These are phyloP conservation scores for Oryza nivara DNA, from an alignment of 176 grass and related monocot species.

Conservation along the genomic window DNA sequence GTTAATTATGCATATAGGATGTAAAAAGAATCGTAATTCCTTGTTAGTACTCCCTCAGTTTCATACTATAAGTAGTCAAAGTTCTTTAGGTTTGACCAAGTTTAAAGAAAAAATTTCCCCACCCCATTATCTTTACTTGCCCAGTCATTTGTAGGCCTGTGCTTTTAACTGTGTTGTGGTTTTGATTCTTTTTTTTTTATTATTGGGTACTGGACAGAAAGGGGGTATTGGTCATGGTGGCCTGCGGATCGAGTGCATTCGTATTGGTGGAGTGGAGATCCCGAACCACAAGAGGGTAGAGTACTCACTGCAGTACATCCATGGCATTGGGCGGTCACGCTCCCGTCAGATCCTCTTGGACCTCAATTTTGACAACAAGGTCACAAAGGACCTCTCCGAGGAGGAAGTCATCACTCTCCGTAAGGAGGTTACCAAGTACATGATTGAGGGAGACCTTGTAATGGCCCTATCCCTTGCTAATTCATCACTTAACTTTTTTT, in stretches of 20 bases:
- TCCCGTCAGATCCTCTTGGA: constrained; percentile 80
- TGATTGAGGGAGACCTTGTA: constrained; percentile 97
- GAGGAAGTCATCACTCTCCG: constrained; percentile 85
- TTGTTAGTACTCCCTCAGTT: too few species aligned
- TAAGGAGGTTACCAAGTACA: constrained; percentile 93
- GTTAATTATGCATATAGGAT: too few species aligned
- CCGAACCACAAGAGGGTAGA: constrained; percentile 93
- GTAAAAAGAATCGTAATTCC: too few species aligned
- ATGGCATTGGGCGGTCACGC: constrained; percentile 73
- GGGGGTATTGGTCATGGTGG: constrained; percentile 45
- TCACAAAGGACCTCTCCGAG: constrained; percentile 79
- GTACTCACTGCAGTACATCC: constrained; percentile 89
- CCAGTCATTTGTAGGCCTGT: neutral
- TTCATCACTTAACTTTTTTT: neutral
- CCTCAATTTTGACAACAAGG: constrained; percentile 79
- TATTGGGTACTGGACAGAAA: constrained; percentile 34
- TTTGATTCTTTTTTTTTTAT: constrained; percentile 33
- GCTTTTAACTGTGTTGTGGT: neutral
- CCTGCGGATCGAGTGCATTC: constrained; percentile 79
- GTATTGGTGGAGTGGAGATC: constrained; percentile 94
- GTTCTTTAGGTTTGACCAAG: too few species aligned
- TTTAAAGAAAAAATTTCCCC: too few species aligned
- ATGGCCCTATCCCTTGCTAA: constrained; percentile 14
- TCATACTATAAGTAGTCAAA: too few species aligned
- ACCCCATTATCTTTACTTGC: neutral